A percentile compares a stretch with the other conserved stretches of the same genome.
Evolutionary conservation across 2,329 filamentous ascomycete genomes (phyloP).

Genomic region (Neofusicoccum umdonicola): DNA sequence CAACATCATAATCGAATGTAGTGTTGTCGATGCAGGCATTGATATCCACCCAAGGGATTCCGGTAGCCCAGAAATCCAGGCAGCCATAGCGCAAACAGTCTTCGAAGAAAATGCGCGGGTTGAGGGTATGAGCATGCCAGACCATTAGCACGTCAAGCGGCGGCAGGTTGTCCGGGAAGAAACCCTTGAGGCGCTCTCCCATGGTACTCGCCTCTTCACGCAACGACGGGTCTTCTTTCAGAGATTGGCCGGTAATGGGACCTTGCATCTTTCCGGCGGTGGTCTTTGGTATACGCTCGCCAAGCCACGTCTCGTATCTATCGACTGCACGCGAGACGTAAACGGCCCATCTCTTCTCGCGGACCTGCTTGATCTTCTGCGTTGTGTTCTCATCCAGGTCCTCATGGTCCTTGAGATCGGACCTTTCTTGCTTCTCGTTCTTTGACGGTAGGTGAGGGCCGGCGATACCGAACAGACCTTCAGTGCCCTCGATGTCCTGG

Average conservation of each 20-base stretch:
- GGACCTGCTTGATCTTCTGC: constrained; percentile 33
- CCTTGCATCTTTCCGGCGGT: background rate
- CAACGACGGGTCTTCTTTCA: background rate
- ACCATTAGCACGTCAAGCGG: constrained; percentile 70
- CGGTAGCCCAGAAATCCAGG: constrained; percentile 57
- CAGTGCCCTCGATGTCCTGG: constrained; percentile 63
- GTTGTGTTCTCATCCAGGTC: background rate
- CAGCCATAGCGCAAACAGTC: constrained; percentile 64
- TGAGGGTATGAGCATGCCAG: constrained; percentile 77
- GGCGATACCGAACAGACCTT: constrained; percentile 64
- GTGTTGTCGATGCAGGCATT: constrained; percentile 57
- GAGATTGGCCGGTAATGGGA: background rate
- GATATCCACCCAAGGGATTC: constrained; percentile 65
- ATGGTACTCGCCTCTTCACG: background rate
- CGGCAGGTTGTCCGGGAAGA: constrained; percentile 16
- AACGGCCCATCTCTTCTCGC: constrained; percentile 72
- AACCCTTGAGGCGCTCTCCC: background rate
- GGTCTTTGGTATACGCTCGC: constrained; percentile 19
- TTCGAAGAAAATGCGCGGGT: constrained; percentile 71
- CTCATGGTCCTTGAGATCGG: background rate
- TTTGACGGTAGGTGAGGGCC: background rate
- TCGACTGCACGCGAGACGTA: constrained; percentile 67
- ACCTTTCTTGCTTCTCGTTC: background rate
- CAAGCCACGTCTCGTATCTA: constrained; percentile 68
- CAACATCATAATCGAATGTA: constrained; percentile 56